Evolutionary conservation across 305 asterid genomes (phyloP), one percentile per base, ranked within the genome.

Genomic region (Rubia balearica): DNA sequence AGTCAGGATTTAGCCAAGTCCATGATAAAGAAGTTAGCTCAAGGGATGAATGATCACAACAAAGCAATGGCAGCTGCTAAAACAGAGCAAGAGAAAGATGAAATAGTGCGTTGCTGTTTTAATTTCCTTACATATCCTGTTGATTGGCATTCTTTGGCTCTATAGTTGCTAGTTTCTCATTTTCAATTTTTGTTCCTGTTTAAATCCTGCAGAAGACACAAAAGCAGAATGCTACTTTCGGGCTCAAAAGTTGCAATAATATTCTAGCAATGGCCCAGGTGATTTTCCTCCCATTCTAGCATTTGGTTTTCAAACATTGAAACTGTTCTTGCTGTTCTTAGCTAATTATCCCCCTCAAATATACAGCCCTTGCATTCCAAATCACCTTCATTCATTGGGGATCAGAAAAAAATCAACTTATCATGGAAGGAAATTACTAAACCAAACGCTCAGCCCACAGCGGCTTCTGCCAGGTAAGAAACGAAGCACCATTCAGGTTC

Each of bases 21-120:
- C 11, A 88, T 87, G 94, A 89, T 80, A 71, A 93, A 93, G 89
- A 93, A 93, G 78, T 77, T 93, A 82, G 89, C 96, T 65, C 97
- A 93, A 77, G 98, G 97, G 70, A 93, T 93, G 97, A 81, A 87
- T n/a, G 96, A 90, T 72, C 98, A 89, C 82, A 93, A 89, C 75
- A 93, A 91, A 85, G 90, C 97, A 72, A 75, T 88, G 88, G 80
- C 90, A 68, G 92, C 97, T 76, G 97, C 97, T 38, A 93, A 90
- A 81, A 81, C 96, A 36, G 96, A 86, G 49, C 95, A 93, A 65
- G 98, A 88, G 76, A 90, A 83, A 80, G 89, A 89, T 71, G 75
- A 69, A 24, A 83, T 93, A 78, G 96, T 93, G 81, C n/a, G 95
- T 83, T 81, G 11, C 70, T 27, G 71, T 57, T 22, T 67, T 65